phyloP scores from a whole-genome alignment of 208 protist genomes.

The Novymonas esmeraldas region DNA sequence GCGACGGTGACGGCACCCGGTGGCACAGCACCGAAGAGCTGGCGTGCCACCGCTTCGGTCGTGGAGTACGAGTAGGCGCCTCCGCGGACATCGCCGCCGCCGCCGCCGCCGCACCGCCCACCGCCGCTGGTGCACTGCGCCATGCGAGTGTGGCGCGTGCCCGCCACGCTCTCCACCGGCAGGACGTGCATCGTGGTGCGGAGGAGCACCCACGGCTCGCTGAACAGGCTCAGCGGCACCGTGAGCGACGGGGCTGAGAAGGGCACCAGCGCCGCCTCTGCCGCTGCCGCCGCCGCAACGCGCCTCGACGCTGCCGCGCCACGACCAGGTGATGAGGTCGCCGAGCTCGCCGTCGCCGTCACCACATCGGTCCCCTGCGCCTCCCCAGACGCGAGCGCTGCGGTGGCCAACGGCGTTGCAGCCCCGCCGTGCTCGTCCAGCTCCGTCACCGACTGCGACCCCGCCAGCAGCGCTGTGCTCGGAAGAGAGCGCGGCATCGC shows the following conservation, averaged over 20 bases:
- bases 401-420: neutral
- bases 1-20: neutral
- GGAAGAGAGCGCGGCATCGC: neutral
- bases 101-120: neutral
- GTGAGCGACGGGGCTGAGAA: constrained; percentile 7
- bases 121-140: neutral
- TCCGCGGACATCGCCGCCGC: too few relatives aligned
- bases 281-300: neutral
- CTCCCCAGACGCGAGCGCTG: too few relatives aligned
- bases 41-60: constrained; percentile 1
- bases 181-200: constrained; percentile 18
- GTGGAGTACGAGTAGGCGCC: neutral
- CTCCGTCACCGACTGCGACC: neutral
- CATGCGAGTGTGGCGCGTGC: neutral
- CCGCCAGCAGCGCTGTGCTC: neutral
- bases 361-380: too few relatives aligned
- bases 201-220: constrained; percentile 18
- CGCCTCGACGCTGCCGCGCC: neutral
- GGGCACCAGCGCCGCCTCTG: neutral
- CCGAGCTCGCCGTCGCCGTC: too few relatives aligned
- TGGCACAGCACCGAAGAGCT: constrained; percentile 11
- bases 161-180: neutral
- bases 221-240: constrained; percentile 14
- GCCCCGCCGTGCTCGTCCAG: constrained; percentile 1
- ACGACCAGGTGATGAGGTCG: too few relatives aligned